Evolutionary conservation across 257 asterid genomes (phyloP).

Genomic region (Gentiana macrophylla): DNA sequence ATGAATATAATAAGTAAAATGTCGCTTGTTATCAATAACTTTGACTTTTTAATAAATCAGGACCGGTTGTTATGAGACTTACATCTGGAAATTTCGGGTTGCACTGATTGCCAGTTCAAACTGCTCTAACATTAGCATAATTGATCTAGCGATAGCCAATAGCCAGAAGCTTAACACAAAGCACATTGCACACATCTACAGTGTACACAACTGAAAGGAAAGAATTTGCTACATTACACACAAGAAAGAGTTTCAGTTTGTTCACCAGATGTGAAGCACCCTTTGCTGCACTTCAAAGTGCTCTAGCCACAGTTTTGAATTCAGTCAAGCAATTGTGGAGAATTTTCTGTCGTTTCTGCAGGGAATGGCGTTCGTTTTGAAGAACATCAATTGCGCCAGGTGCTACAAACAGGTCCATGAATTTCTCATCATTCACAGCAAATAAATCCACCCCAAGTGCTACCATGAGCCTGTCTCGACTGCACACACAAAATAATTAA

Average conservation of each 20-base stretch:
- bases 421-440: slow-evolving; percentile 69
- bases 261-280: background rate
- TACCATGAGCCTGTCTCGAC: slow-evolving; percentile 64
- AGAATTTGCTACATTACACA: no score
- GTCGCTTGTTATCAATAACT: no score
- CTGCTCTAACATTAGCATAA: no score
- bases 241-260: background rate
- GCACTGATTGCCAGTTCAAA: no score
- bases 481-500: slow-evolving; percentile 14
- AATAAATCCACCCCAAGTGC: slow-evolving; percentile 74
- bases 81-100: no score
- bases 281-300: slow-evolving; percentile 35
- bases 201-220: no score
- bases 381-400: slow-evolving; percentile 79
- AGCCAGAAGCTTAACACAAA: no score
- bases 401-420: slow-evolving; percentile 91
- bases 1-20: no score
- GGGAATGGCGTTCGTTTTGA: slow-evolving; percentile 47
- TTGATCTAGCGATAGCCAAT: no score
- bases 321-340: slow-evolving; percentile 73
- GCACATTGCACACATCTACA: no score
- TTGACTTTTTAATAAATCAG: no score
- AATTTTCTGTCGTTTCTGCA: slow-evolving; percentile 64
- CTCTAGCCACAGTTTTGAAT: slow-evolving; percentile 70
- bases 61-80: no score